Base-by-base conservation (phyloP, 805 yeast species). In the Yarrowia divulgata region DNA sequence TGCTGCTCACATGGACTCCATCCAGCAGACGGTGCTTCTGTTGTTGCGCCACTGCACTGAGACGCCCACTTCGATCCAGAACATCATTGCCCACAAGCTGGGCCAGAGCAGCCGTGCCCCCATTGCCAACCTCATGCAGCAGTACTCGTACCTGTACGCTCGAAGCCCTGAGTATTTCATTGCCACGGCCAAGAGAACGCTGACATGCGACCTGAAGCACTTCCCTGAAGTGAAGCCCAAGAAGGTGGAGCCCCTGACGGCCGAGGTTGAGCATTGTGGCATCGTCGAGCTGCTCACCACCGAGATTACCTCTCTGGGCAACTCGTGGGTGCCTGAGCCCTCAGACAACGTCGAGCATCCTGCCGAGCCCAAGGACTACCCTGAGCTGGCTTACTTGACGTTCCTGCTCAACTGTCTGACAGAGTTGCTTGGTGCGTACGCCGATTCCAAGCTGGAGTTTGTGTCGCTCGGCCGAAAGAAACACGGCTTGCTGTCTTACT, bases 401-500 rank as follows among this genome's bases (percentile, higher is more conserved):
- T 93, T 88, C 76, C 77, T 93, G 58, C 78, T 93, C 48, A 90
- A 88, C 72, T 79, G 86, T 0, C 77, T 93, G 48, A 83, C 88
- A 0, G 98, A 93, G 73, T 78, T 92, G 8, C 77, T 93, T 8
- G 85, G 88, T 1, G 90, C 97, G 1, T 93, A 93, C 76, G 89
- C 88, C 71, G 88, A 88, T 71, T 86, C 93, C 64, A 93, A 93
- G 76, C 83, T 90, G 63, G 97, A 93, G 73, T 63, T 63, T 49
- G 57, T 63, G 45, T 48, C 55, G 8, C 68, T 63, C 7, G 68
- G 68, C 7, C 37, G 48, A 8, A 46, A 37, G 39, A 63, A 63
- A 39, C 82, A 91, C 0, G 89, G 96, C 0, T 88, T 94, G 0
- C 77, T 93, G 71, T 91, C 92, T 75, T 86, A 90, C 73, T 83